Base-by-base conservation (phyloP, 2,329 filamentous ascomycete species). In the Alternaria conjuncta region DNA sequence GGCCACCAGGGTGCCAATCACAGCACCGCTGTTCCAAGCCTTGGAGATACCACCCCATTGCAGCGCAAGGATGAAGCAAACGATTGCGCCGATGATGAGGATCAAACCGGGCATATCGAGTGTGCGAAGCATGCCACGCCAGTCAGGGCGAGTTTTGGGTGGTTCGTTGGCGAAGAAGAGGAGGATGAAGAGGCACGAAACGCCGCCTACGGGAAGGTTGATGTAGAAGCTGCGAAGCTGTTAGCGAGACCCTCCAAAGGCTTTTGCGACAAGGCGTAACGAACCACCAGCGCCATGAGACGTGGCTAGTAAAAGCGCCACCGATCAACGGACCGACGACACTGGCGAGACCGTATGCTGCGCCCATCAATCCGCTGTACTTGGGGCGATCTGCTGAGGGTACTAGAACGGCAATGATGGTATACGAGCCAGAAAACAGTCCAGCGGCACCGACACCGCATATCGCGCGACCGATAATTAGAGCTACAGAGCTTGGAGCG, bases 1-100 rank as follows among this genome's bases (percentile, higher is more conserved):
- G 18, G 81, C 81, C 44, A 85, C 77, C 5, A 87, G 73, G 0
- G 77, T 69, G 2, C 83, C 84, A 51, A 86, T 82, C 13, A 87
- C 82, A 6, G 71, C 71, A n/a, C 75, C 67, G 28, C 63, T 69
- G 20, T 65, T 57, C 78, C 76, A 80, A 1, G 72, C n/a, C 49
- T 78, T 61, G 8, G 63, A 67, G 6, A 63, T 60, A 2, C 78
- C 77, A 3, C 82, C 84, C 71, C 80, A 84, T 63, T 86, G 82
- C 5, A 86, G 73, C 2, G 82, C 83, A 0, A 86, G 77, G 11
- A 86, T 67, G 32, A 83, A 79, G 65, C 76, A 82, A 20, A 82
- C 62, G n/a, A 80, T 66, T 7, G 75, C 75, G 2, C 73, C 78
- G 63, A 84, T 77, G 8, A 84, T 64, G 23, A 84, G 69, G n/a